phyloP scores from a whole-genome alignment of 768 basidiomycete genomes.

The Tulasnella sp. region DNA sequence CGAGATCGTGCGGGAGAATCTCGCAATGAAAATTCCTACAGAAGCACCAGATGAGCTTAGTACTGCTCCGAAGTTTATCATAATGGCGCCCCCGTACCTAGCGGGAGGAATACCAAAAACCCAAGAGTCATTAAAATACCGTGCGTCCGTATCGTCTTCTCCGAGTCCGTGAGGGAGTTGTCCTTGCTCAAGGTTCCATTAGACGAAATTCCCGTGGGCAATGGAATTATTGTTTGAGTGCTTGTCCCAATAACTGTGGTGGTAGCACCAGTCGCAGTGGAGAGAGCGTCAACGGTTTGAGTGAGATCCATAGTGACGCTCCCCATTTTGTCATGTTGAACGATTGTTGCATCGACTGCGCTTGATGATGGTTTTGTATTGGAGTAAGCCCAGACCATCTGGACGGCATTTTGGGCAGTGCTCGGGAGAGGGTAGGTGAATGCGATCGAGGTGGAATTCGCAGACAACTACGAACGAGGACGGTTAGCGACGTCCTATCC shows the following conservation, averaged over 20 bases:
- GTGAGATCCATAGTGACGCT: conserved; percentile 42
- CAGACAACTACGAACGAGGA: not conserved
- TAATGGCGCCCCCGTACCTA: conserved; percentile 31
- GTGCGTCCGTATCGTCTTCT: conserved; percentile 40
- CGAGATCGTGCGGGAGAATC: conserved; percentile 45
- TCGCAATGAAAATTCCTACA: conserved; percentile 40
- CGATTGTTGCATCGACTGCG: conserved; percentile 35
- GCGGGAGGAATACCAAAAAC: conserved; percentile 51
- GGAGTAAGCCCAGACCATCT: conserved; percentile 56
- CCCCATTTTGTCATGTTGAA: conserved; percentile 42
- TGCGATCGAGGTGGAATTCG: conserved; percentile 21
- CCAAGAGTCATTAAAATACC: conserved; percentile 46
- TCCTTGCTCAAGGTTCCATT: not conserved
- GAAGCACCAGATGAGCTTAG: too few species aligned
- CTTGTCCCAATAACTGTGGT: conserved; percentile 7
- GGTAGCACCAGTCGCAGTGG: not conserved
- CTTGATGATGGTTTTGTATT: conserved; percentile 41
- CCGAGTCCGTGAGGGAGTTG: conserved; percentile 39
- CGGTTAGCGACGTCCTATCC: conserved; percentile 38
- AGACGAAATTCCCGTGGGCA: not conserved
- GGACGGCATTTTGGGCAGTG: conserved; percentile 23
- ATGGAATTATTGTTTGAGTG: not conserved
- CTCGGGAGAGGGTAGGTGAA: conserved; percentile 24
- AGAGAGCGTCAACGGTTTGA: conserved; percentile 28
- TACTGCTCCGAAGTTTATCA: too few species aligned